Conservation (phyloP, 371 early-diverging fungal genomes). For the Thermomucor indicae-seudaticae region DNA sequence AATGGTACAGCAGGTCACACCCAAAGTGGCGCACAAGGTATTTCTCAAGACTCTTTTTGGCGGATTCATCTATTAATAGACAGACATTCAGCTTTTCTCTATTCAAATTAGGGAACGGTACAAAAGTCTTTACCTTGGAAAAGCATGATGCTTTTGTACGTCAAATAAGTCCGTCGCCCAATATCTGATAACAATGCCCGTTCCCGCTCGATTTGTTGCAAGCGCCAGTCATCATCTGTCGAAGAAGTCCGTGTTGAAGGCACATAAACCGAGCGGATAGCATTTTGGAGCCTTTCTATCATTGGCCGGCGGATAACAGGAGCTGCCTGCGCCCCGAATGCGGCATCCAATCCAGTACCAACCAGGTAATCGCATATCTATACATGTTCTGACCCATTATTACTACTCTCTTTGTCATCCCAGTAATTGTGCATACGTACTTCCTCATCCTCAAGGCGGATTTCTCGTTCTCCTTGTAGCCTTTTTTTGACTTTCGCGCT, state of each 20-base stretch:
- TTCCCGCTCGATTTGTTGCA: neutral
- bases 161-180: conserved; percentile 4
- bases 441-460: conserved; percentile 5
- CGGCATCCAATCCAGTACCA: too few species aligned
- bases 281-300: conserved; percentile 7
- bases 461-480: conserved; percentile 2
- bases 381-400: neutral
- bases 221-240: neutral
- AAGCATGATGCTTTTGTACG: conserved; percentile 1
- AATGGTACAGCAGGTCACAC: conserved; percentile 12
- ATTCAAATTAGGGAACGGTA: neutral
- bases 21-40: conserved; percentile 19
- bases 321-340: conserved; percentile 10
- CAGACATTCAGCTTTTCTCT: too few species aligned
- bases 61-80: conserved; percentile 16
- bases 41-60: conserved; percentile 20
- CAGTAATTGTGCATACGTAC: neutral
- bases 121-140: conserved; percentile 12
- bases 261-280: conserved; percentile 16
- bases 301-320: conserved; percentile 9
- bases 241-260: neutral
- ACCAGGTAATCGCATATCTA: conserved; percentile 11
- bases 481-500: conserved; percentile 14
- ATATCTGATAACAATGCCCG: neutral
- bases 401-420: neutral